Percentiles rank a stretch among this genome's conserved stretches.
These are phyloP conservation scores for Chamaenerion angustifolium DNA, from an alignment of 345 rosid species.

Conservation along the genomic window DNA sequence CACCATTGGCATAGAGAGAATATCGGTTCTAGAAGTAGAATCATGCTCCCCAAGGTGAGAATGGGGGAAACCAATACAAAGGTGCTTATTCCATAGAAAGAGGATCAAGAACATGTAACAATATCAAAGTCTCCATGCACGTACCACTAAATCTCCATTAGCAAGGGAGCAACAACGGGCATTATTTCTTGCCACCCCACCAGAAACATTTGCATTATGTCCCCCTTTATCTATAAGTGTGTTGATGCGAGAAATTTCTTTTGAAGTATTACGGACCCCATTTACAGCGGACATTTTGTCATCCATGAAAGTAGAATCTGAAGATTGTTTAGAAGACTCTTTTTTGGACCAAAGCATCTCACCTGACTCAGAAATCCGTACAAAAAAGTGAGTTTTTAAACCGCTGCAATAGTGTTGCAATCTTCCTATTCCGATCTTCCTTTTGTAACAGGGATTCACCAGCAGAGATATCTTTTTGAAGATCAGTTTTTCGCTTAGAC, in stretches of 20 bases:
- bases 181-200: conserved; percentile 75
- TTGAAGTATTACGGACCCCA: conserved; percentile 14
- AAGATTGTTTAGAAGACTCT: conserved; percentile 19
- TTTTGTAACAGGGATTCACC: conserved; percentile 77
- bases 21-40: too few species aligned
- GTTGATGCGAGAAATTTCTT: conserved; percentile 24
- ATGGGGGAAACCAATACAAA: too few species aligned
- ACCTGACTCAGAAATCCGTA: conserved; percentile 79
- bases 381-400: conserved; percentile 90
- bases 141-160: conserved; percentile 96
- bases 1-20: too few species aligned
- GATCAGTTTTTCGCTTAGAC: conserved; percentile 32
- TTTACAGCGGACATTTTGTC: conserved; percentile 10
- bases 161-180: conserved; percentile 68
- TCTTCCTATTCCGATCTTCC: conserved; percentile 73
- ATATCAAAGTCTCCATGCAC: conserved; percentile 15
- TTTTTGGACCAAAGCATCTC: conserved; percentile 82
- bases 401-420: conserved; percentile 57
- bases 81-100: background rate
- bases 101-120: background rate
- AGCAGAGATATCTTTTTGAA: conserved; percentile 39
- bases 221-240: conserved; percentile 76
- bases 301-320: conserved; percentile 22
- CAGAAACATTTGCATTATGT: conserved; percentile 58
- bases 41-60: too few species aligned